Evolutionary conservation across 352 stramenopile species (phyloP).

Genomic region (Blastocystis sp.): DNA sequence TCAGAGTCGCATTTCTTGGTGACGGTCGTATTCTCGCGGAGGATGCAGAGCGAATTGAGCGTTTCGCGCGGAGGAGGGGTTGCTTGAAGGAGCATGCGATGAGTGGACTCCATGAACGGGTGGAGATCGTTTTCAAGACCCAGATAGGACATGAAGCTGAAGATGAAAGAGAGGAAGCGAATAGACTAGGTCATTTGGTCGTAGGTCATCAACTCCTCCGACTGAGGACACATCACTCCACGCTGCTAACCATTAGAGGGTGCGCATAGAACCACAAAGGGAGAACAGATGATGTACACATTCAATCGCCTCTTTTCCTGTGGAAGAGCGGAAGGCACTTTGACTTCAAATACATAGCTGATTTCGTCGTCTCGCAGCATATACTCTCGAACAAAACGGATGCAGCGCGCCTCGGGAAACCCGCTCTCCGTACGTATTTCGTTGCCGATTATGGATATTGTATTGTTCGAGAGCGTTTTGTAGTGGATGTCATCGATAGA

Average conservation of each 20-base stretch:
- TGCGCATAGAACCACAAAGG: background rate
- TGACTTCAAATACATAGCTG: conserved; percentile 32
- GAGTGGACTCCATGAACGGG: background rate
- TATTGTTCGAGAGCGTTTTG: conserved; percentile 20
- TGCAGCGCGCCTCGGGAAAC: conserved; percentile 22
- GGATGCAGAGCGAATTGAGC: conserved; percentile 38
- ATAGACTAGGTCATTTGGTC: conserved; percentile 5
- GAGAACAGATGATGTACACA: conserved; percentile 55
- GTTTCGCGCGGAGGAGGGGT: background rate
- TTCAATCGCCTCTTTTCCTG: background rate
- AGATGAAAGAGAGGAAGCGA: background rate
- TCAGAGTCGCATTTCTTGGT: background rate
- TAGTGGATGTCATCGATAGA: conserved; percentile 26
- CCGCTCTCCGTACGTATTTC: conserved; percentile 46
- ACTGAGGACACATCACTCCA: conserved; percentile 22
- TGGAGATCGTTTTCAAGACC: background rate
- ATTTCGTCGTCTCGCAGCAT: conserved; percentile 5
- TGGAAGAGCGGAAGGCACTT: background rate
- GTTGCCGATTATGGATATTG: conserved; percentile 59
- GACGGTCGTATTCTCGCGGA: background rate
- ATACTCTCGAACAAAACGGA: conserved; percentile 29
- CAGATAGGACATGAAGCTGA: conserved; percentile 41
- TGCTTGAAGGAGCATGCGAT: background rate
- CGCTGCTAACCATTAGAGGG: conserved; percentile 14
- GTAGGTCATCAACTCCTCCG: conserved; percentile 37